Base-by-base conservation (phyloP, 2,329 filamentous ascomycete genomes). In the Talaromyces funiculosus region DNA sequence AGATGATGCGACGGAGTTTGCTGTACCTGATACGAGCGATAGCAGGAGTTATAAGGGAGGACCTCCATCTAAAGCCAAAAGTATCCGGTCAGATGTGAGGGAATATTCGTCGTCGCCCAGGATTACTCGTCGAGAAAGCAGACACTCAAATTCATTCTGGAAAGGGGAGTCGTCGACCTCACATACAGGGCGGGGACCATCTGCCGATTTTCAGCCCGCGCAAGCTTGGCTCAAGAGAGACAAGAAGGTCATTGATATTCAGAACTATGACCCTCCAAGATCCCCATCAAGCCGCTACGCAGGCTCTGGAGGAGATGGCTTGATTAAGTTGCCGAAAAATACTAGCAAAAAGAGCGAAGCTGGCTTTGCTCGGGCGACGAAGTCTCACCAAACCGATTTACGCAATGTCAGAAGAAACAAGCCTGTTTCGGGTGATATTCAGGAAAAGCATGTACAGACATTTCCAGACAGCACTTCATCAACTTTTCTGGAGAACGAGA, bases 201-300 rank as follows among this genome's bases (percentile, higher is more conserved):
- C 63, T 63, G 9, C 60, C 61, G 6, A 55, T 47, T 16, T 37
- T 20, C 12, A 31, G 29, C 8, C 14, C 43, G 53, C 18, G 33
- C 43, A 33, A 47, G 29, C 43, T 31, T 62, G 61, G 61, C 57
- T 62, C 24, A 62, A 57, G 40, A 62, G 59, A 31, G 33, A 60
- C 4, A 60, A 53, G 20, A 45, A 20, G 10, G 16, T 22, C 18
- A 53, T 49, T 22, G 31, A 60, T 16, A 73, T 73, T 37, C 64
- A 63, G n/a, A 65, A 67, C 26, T 64, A 72, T 18, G 70, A 75
- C n/a, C 72, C 72, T 6, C 73, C 73, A 18, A 73, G 69, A 22
- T 75, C 73, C 3, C 73, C 73, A 14, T 73, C 72, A 38, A 55
- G 29, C 24, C 57, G 53, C 12, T 62, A 59, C 33, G 24, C 56